Percentiles rank a stretch among this genome's conserved stretches.
Evolutionary conservation across 139 green algal genomes (phyloP).

Genomic region (Pseudopediastrum boryanum): DNA sequence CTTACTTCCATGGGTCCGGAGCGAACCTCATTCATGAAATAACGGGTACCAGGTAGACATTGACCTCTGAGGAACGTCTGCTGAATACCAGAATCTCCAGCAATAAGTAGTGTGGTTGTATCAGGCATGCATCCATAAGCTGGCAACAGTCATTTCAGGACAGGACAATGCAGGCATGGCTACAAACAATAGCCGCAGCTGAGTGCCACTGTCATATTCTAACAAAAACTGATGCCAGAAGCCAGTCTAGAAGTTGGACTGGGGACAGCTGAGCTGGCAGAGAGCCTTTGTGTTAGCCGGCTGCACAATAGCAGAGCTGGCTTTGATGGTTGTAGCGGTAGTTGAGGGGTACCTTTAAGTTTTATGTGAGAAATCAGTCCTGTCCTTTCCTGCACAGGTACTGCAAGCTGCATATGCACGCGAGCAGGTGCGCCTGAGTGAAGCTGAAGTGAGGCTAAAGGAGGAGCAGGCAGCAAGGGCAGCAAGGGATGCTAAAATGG

Average conservation of each 20-base stretch:
- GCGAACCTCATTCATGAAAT: too few relatives aligned
- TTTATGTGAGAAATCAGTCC: too few relatives aligned
- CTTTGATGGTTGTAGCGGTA: background rate
- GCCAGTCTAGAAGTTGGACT: too few relatives aligned
- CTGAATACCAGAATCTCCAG: too few relatives aligned
- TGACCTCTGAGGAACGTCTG: too few relatives aligned
- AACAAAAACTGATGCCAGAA: background rate
- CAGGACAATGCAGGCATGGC: too few relatives aligned
- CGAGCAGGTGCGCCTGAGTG: slow-evolving; percentile 10
- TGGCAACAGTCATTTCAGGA: too few relatives aligned
- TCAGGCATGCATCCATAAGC: too few relatives aligned
- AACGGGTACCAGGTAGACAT: too few relatives aligned
- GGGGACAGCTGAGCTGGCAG: background rate
- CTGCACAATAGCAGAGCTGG: background rate
- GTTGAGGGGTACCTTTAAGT: background rate
- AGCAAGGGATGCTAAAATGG: slow-evolving; percentile 27
- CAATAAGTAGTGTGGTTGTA: too few relatives aligned
- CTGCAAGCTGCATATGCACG: slow-evolving; percentile 10
- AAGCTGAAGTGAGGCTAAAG: slow-evolving; percentile 8
- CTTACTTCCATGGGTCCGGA: too few relatives aligned
- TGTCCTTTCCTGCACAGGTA: background rate
- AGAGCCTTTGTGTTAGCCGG: background rate
- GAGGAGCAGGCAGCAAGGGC: slow-evolving; percentile 36
- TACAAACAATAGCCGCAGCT: too few relatives aligned
- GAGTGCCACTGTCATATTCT: background rate